Evolutionary conservation across 148 eudicot genomes (phyloP).

Genomic region (Cornus controversa): DNA sequence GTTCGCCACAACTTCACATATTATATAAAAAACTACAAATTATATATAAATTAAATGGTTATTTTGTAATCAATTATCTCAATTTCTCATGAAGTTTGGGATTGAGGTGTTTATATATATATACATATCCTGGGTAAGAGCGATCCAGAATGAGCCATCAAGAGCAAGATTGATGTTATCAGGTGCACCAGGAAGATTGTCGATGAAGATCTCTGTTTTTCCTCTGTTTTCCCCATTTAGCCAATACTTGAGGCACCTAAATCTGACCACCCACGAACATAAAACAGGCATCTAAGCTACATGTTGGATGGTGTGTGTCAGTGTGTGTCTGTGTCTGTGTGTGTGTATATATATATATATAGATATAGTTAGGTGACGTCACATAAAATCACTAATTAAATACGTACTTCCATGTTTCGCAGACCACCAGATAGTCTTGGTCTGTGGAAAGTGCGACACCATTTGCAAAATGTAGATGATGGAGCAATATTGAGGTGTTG

Average conservation of each 20-base stretch:
- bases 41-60: no score
- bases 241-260: conserved; percentile 79
- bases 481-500: conserved; percentile 37
- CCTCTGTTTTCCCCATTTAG: conserved; percentile 54
- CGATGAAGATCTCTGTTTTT: conserved; percentile 58
- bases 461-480: conserved; percentile 62
- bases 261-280: conserved; percentile 35
- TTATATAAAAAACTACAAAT: no score
- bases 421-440: conserved; percentile 60
- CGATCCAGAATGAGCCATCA: conserved; percentile 86
- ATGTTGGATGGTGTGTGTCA: no score
- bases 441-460: conserved; percentile 71
- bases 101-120: not conserved
- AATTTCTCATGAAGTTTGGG: not conserved
- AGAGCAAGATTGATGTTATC: conserved; percentile 93
- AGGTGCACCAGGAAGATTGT: conserved; percentile 76
- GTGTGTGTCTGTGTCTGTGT: no score
- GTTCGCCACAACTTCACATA: no score
- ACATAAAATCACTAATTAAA: not conserved
- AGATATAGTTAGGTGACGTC: no score
- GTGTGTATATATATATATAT: no score
- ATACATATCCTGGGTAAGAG: conserved; percentile 67
- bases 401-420: conserved; percentile 68
- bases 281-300: not conserved
- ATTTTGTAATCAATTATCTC: no score